A percentile compares a stretch with the other conserved stretches of the same genome.
Evolutionary conservation across 192 early-diverging fungal genomes (phyloP).

Genomic region (Neocallimastix lanati): DNA sequence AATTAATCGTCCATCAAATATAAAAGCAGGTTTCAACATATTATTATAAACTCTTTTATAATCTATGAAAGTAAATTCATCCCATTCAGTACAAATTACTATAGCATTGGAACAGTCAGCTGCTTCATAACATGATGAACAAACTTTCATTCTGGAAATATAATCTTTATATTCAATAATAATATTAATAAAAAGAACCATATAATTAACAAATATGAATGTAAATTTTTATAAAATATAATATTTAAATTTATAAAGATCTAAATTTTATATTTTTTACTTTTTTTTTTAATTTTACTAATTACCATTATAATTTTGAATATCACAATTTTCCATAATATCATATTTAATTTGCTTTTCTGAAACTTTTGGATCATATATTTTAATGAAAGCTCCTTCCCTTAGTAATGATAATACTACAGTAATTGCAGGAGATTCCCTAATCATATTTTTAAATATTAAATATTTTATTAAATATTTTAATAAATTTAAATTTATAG

Average conservation of each 20-base stretch:
- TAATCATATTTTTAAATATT: not conserved
- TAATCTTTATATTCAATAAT: no score
- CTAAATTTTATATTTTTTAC: not conserved
- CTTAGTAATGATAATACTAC: conserved; percentile 61
- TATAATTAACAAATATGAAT: no score
- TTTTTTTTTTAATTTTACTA: not conserved
- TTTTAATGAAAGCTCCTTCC: conserved; percentile 49
- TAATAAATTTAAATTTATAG: no score
- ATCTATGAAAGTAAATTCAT: conserved; percentile 18
- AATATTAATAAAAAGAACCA: no score
- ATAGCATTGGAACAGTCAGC: conserved; percentile 51
- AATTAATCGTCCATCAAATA: conserved; percentile 81
- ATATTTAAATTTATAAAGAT: not conserved
- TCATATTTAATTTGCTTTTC: conserved; percentile 48
- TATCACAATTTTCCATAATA: conserved; percentile 32
- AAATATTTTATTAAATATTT: no score
- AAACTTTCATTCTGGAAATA: conserved; percentile 29
- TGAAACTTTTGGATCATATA: conserved; percentile 84
- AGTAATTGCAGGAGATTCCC: conserved; percentile 78
- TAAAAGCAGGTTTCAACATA: conserved; percentile 69
- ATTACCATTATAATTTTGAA: conserved; percentile 16
- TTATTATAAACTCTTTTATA: conserved; percentile 26
- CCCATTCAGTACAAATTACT: conserved; percentile 75
- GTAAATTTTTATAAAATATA: not conserved
- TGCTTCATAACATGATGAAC: conserved; percentile 44